phyloP scores from a whole-genome alignment of 2,329 filamentous ascomycete genomes.

The Plenodomus lindquistii region DNA sequence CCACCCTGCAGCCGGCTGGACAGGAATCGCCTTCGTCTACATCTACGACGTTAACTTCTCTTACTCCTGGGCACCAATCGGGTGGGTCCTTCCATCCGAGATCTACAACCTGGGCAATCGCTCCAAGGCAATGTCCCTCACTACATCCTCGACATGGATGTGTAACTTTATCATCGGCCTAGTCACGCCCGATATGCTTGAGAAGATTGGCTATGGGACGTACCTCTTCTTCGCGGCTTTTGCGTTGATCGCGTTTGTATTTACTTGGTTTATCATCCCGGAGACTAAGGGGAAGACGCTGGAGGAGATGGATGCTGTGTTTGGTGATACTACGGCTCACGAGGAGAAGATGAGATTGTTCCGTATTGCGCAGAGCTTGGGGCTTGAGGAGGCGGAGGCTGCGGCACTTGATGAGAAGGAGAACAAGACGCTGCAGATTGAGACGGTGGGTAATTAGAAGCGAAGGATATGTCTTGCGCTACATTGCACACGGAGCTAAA shows the following conservation, averaged over 20 bases:
- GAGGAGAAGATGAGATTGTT: too few relatives aligned
- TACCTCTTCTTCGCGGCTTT: constrained; percentile 47
- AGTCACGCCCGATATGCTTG: constrained; percentile 41
- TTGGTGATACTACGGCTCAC: too few relatives aligned
- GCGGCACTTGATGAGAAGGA: too few relatives aligned
- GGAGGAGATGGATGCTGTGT: constrained; percentile 37
- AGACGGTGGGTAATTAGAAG: too few relatives aligned
- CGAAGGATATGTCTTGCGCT: too few relatives aligned
- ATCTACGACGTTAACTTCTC: constrained; percentile 36
- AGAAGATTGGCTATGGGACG: constrained; percentile 39
- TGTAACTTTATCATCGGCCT: constrained; percentile 47
- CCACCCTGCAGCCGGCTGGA: constrained; percentile 29
- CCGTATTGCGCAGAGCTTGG: too few relatives aligned
- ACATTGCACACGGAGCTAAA: too few relatives aligned
- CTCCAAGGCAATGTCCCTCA: constrained; percentile 43
- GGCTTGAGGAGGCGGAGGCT: too few relatives aligned
- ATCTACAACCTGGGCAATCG: constrained; percentile 44
- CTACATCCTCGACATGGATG: constrained; percentile 44
- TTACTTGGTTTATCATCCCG: constrained; percentile 28
- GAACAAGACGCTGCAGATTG: too few relatives aligned
- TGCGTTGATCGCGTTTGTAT: constrained; percentile 24
- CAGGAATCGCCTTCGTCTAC: constrained; percentile 37
- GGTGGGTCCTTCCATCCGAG: constrained; percentile 36
- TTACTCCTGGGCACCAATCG: constrained; percentile 34
- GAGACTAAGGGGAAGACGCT: constrained; percentile 35